Percentiles rank a stretch among this genome's conserved stretches.
Conservation (phyloP, 768 basidiomycete genomes). For the Mycena capillaripes region DNA sequence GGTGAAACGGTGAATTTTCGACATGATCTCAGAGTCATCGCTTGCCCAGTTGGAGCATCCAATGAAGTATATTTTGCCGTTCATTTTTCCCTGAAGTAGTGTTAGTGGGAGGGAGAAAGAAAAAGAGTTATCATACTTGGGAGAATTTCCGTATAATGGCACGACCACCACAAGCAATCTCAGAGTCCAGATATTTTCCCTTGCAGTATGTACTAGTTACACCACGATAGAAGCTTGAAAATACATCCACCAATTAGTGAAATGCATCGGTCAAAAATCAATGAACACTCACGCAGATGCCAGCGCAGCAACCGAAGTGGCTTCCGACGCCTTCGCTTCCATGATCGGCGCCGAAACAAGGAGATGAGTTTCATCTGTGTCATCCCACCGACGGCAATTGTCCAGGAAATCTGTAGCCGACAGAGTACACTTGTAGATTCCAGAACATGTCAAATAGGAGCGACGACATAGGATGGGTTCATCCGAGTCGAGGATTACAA, state of each 20-base stretch:
- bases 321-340: neutral
- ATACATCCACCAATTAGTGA: too few species aligned
- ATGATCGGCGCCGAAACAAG: neutral
- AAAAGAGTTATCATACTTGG: neutral
- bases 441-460: neutral
- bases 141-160: neutral
- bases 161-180: neutral
- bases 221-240: too few species aligned
- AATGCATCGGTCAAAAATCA: too few species aligned
- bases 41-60: neutral
- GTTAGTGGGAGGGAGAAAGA: neutral
- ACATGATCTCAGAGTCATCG: neutral
- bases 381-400: neutral
- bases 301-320: neutral
- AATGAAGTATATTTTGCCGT: neutral
- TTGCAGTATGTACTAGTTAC: too few species aligned
- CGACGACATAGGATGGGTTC: neutral
- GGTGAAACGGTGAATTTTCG: slow-evolving; percentile 4
- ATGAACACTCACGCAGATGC: slow-evolving; percentile 12
- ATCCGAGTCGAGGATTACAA: neutral
- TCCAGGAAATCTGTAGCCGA: neutral
- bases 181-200: neutral
- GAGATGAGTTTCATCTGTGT: neutral
- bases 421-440: neutral
- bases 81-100: neutral